These are phyloP conservation scores for Byssothecium circinans DNA, from an alignment of 2,329 filamentous ascomycete species.

Conservation along the genomic window DNA sequence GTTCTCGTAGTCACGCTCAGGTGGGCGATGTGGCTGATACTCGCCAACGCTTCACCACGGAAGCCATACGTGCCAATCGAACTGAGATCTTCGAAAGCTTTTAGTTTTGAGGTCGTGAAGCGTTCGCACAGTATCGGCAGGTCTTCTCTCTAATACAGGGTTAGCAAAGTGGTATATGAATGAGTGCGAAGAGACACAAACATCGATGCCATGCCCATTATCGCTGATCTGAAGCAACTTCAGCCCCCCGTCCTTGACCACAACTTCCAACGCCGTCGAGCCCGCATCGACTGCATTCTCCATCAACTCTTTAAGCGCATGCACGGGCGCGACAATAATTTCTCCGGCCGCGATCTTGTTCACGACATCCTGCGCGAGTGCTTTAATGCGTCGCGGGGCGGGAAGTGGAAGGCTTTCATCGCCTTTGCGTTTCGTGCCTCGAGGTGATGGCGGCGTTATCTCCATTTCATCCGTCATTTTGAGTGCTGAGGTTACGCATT, in stretches of 20 bases:
- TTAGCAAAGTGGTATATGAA: conserved; percentile 10
- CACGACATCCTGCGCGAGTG: conserved; percentile 87
- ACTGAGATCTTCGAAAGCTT: conserved; percentile 86
- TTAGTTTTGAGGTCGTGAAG: conserved; percentile 95
- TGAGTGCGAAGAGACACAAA: conserved; percentile 46
- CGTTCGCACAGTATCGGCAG: conserved; percentile 89
- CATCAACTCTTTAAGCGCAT: conserved; percentile 93
- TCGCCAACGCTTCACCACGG: conserved; percentile 90
- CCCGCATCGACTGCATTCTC: conserved; percentile 99
- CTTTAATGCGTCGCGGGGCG: conserved; percentile 61
- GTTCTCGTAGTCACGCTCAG: conserved; percentile 94
- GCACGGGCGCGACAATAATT: conserved; percentile 95
- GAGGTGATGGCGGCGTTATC: conserved; percentile 27
- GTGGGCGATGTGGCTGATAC: conserved; percentile 98
- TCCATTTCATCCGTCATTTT: conserved; percentile 38
- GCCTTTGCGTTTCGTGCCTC: conserved; percentile 41
- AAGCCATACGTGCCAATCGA: conserved; percentile 97
- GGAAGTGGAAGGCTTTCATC: conserved; percentile 37
- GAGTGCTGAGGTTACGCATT: not conserved
- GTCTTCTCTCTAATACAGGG: conserved; percentile 72
- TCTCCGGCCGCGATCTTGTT: conserved; percentile 99
- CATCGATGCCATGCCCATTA: conserved; percentile 93
- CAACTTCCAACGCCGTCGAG: conserved; percentile 83
- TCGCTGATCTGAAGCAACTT: conserved; percentile 97
- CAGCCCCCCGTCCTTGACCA: conserved; percentile 92